phyloP scores from a whole-genome alignment of 1,139 yeast species.

The Sugiyamaella grinbergsii region DNA sequence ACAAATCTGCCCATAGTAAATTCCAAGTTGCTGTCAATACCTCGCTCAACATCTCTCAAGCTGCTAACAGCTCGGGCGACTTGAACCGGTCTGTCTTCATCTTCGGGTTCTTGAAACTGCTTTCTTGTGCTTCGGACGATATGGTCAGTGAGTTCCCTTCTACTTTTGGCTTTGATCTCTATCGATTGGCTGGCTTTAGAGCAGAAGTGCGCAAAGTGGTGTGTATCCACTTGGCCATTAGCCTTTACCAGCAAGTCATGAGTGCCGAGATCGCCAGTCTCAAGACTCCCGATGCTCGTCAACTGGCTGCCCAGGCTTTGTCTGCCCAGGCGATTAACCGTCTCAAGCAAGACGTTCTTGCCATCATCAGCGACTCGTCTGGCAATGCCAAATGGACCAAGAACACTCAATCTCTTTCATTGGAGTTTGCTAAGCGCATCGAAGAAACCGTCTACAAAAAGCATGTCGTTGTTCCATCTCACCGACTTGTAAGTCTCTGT shows the following conservation, averaged over 20 bases:
- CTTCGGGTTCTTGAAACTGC: conserved; percentile 57
- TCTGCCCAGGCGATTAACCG: conserved; percentile 36
- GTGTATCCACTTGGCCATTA: conserved; percentile 73
- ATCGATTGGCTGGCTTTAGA: conserved; percentile 71
- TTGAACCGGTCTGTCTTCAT: conserved; percentile 43
- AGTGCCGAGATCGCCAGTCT: conserved; percentile 40
- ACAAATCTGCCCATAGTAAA: conserved; percentile 7
- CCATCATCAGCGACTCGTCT: conserved; percentile 80
- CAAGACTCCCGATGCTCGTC: conserved; percentile 19
- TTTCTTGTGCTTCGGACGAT: conserved; percentile 66
- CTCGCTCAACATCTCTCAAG: conserved; percentile 18
- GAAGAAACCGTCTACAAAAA: conserved; percentile 29
- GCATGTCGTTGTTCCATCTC: conserved; percentile 23
- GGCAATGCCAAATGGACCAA: conserved; percentile 92
- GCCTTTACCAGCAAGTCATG: conserved; percentile 70
- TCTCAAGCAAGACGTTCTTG: conserved; percentile 62
- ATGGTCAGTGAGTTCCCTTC: conserved; percentile 83
- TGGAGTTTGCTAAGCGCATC: conserved; percentile 62
- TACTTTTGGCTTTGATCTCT: conserved; percentile 83
- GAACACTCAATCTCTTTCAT: conserved; percentile 69
- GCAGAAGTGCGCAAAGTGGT: conserved; percentile 87
- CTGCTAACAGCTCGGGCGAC: conserved; percentile 19
- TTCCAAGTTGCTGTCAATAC: conserved; percentile 23
- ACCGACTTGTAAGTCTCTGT: conserved; percentile 58
- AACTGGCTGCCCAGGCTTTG: conserved; percentile 15